These are phyloP conservation scores for Pseudocercospora pini-densiflorae DNA, from an alignment of 2,329 filamentous ascomycete genomes.

Conservation along the genomic window DNA sequence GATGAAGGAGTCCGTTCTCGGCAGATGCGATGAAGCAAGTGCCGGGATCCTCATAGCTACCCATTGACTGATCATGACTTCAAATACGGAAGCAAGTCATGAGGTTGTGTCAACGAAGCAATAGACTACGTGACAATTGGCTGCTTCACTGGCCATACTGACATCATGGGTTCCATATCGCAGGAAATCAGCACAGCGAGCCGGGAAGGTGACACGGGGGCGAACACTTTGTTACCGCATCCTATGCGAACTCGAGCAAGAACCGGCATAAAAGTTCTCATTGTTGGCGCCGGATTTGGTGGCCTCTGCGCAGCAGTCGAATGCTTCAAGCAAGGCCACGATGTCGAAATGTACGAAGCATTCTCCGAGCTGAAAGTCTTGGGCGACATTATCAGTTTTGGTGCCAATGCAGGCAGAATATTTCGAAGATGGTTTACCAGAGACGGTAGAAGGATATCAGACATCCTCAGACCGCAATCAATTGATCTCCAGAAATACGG, in stretches of 20 bases:
- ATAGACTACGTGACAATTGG: background rate
- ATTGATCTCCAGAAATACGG: constrained; percentile 9
- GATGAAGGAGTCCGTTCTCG: background rate
- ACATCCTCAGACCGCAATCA: background rate
- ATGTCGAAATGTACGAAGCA: constrained; percentile 19
- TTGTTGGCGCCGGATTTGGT: constrained; percentile 25
- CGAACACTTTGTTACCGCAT: background rate
- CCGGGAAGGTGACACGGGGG: no score
- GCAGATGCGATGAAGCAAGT: background rate
- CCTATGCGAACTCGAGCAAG: background rate
- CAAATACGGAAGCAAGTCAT: background rate
- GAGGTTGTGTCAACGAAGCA: background rate
- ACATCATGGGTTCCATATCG: background rate
- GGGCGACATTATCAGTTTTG: constrained; percentile 11
- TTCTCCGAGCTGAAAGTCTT: constrained; percentile 3
- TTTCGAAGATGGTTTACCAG: constrained; percentile 7
- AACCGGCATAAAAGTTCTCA: constrained; percentile 20
- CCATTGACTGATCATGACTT: background rate
- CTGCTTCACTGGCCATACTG: background rate
- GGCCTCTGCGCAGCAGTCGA: constrained; percentile 25
- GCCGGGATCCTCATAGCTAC: background rate
- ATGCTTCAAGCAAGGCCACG: constrained; percentile 26
- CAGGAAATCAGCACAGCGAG: background rate
- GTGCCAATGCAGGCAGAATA: background rate
- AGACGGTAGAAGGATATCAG: background rate